Percentiles rank a stretch among this genome's conserved stretches.
Evolutionary conservation across 73 alveolate species (phyloP).

Genomic region (Stentor coeruleus): DNA sequence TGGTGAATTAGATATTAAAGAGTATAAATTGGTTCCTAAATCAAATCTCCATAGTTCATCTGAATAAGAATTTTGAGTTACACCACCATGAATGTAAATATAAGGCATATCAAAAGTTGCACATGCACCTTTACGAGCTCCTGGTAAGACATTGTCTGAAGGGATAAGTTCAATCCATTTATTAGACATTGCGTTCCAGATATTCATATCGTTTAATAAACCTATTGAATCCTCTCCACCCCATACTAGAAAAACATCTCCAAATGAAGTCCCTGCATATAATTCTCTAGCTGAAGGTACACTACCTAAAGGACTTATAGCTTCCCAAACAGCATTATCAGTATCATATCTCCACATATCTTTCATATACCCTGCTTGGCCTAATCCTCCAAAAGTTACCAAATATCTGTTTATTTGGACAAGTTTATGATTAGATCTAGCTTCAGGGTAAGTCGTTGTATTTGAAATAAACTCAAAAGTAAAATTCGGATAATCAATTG

Average conservation of each 20-base stretch:
- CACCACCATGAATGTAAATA: background rate
- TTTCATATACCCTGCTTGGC: background rate
- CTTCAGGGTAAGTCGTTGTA: background rate
- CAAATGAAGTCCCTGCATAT: conserved; percentile 8
- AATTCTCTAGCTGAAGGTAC: conserved; percentile 12
- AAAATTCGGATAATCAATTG: background rate
- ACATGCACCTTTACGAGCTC: background rate
- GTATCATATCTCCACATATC: conserved; percentile 14
- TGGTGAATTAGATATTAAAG: background rate
- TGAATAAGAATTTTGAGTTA: background rate
- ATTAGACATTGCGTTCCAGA: background rate
- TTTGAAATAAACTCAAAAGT: background rate
- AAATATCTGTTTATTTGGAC: background rate
- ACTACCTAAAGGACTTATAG: background rate
- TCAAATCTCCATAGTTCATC: conserved; percentile 7
- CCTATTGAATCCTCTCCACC: conserved; percentile 11
- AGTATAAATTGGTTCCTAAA: background rate
- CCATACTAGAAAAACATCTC: background rate
- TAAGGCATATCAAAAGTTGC: background rate
- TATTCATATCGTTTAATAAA: background rate
- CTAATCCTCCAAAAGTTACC: conserved; percentile 23
- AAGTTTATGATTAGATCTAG: conserved; percentile 25
- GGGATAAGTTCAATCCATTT: background rate
- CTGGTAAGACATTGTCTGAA: background rate
- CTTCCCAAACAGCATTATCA: background rate